These are phyloP conservation scores for Clitoria ternatea DNA, from an alignment of 306 rosid species.

Conservation along the genomic window DNA sequence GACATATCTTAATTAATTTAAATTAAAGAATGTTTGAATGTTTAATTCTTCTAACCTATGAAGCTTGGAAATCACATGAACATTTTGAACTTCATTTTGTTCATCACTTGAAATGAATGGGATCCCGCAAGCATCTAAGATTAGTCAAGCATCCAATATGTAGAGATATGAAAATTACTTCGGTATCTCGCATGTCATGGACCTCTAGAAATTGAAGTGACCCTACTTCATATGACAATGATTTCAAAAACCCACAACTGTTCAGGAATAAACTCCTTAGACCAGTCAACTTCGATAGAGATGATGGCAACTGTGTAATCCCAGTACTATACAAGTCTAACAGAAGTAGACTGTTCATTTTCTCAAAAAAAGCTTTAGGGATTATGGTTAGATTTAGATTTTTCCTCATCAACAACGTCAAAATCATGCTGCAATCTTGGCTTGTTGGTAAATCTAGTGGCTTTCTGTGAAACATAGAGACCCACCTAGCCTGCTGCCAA, in stretches of 20 bases:
- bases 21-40: too few species aligned
- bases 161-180: background rate
- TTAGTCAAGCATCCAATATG: background rate
- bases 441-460: background rate
- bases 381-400: background rate
- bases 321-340: conserved; percentile 19
- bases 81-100: background rate
- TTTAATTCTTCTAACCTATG: conserved; percentile 28
- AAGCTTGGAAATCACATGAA: conserved; percentile 10
- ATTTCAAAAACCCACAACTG: background rate
- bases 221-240: background rate
- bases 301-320: conserved; percentile 12
- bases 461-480: conserved; percentile 10
- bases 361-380: conserved; percentile 6
- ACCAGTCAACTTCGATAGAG: conserved; percentile 7
- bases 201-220: conserved; percentile 25
- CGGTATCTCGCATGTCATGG: conserved; percentile 25
- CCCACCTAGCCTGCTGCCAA: conserved; percentile 14
- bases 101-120: background rate
- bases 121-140: conserved; percentile 22
- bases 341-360: conserved; percentile 1
- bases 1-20: too few species aligned
- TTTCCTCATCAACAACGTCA: background rate
- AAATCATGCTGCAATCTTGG: conserved; percentile 6
- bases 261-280: conserved; percentile 19